A percentile compares a stretch with the other conserved stretches of the same genome.
Conservation (phyloP, 345 rosid species). For the Hibiscus tridactylites region DNA sequence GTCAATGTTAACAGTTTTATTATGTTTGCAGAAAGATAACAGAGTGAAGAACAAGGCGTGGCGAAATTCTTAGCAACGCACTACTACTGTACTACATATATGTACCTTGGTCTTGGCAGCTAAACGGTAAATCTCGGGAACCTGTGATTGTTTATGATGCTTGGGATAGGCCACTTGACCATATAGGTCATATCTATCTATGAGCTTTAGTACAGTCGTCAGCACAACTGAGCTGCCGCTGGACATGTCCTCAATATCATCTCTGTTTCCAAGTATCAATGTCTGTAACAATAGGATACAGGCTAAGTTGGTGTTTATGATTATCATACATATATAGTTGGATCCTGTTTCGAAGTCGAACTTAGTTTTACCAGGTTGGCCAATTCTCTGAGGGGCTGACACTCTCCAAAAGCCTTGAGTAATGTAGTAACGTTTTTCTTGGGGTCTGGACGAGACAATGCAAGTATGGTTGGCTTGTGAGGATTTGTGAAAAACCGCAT, state of each 20-base stretch:
- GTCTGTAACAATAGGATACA: constrained; percentile 29
- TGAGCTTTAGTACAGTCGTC: constrained; percentile 51
- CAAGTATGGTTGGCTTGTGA: constrained; percentile 85
- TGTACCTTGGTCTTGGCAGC: constrained; percentile 68
- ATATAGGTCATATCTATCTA: constrained; percentile 54
- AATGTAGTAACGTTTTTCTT: constrained; percentile 84
- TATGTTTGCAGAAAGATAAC: not conserved
- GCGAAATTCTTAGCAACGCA: constrained; percentile 1
- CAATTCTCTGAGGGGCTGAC: constrained; percentile 68
- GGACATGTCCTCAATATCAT: constrained; percentile 65
- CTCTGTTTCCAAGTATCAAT: constrained; percentile 54
- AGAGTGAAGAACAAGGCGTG: constrained; percentile 3
- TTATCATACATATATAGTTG: not conserved
- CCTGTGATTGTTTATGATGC: constrained; percentile 68
- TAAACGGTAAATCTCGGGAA: constrained; percentile 59
- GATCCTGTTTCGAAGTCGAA: not conserved
- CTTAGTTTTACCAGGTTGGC: constrained; percentile 64
- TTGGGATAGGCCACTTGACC: constrained; percentile 73
- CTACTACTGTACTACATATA: not conserved
- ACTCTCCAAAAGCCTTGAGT: constrained; percentile 90
- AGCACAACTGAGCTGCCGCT: constrained; percentile 46
- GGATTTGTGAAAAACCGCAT: constrained; percentile 91
- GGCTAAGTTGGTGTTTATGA: not conserved
- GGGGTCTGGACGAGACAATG: constrained; percentile 85
- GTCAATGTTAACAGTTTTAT: constrained; percentile 21